Conservation (phyloP, 2,329 filamentous ascomycete genomes). For the Paradendryphiella salina region DNA sequence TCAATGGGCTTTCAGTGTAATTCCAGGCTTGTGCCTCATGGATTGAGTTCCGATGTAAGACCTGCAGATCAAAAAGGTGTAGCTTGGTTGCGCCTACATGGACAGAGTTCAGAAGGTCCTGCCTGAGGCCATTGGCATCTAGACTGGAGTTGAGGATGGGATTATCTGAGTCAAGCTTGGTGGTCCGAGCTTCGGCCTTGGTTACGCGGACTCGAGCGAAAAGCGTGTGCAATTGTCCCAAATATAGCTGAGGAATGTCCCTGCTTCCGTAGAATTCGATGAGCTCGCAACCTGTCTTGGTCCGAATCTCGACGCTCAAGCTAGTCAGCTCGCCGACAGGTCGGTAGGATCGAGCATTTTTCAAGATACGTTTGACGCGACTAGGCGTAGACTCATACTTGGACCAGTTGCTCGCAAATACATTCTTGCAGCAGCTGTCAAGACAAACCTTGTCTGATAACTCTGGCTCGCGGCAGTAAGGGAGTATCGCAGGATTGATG, state of each 20-base stretch:
- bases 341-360: constrained; percentile 29
- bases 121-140: constrained; percentile 23
- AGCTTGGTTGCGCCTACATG: constrained; percentile 25
- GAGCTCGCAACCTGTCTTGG: constrained; percentile 33
- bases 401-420: constrained; percentile 32
- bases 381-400: constrained; percentile 28
- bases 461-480: constrained; percentile 21
- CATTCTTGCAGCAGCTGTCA: constrained; percentile 31
- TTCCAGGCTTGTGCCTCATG: constrained; percentile 27
- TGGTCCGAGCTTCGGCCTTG: constrained; percentile 16
- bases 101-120: constrained; percentile 26
- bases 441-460: constrained; percentile 19
- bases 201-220: constrained; percentile 28
- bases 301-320: constrained; percentile 27
- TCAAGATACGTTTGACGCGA: constrained; percentile 32
- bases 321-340: constrained; percentile 29
- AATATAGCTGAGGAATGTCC: constrained; percentile 24
- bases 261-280: constrained; percentile 21
- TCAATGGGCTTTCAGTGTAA: constrained; percentile 30
- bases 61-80: constrained; percentile 33
- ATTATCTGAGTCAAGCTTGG: constrained; percentile 25
- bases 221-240: constrained; percentile 35
- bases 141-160: constrained; percentile 31
- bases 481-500: constrained; percentile 34
- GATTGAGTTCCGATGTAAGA: constrained; percentile 28